Percentiles rank a stretch among this genome's conserved stretches.
phyloP scores from a whole-genome alignment of 202 grass and related monocot species.

The Cymbopogon flexuosus region DNA sequence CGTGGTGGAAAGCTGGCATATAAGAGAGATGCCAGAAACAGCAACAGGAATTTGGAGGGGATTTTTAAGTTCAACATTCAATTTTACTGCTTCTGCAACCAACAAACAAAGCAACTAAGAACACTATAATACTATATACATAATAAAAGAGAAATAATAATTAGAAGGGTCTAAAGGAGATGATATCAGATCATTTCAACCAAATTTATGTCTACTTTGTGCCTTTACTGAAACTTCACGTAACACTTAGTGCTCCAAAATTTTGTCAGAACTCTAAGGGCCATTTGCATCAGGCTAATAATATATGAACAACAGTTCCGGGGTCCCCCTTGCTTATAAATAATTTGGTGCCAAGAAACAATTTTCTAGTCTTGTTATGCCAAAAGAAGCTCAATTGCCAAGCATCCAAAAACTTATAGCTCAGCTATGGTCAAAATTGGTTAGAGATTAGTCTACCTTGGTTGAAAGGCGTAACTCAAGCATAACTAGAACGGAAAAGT shows the following conservation, averaged over 20 bases:
- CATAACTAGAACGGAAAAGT: not conserved
- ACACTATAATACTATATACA: constrained; percentile 8
- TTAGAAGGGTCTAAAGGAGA: constrained; percentile 13
- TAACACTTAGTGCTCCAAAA: not conserved
- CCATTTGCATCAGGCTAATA: not conserved
- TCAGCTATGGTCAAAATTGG: not conserved
- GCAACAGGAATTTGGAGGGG: constrained; percentile 84
- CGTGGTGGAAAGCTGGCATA: constrained; percentile 70
- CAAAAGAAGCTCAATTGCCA: not conserved
- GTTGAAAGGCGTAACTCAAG: not conserved
- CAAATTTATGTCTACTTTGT: constrained; percentile 3
- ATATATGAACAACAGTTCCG: not conserved
- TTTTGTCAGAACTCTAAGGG: not conserved
- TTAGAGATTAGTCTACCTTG: not conserved
- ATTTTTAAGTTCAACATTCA: constrained; percentile 86
- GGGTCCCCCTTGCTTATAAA: not conserved
- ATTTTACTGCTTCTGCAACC: constrained; percentile 81
- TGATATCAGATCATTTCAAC: constrained; percentile 23
- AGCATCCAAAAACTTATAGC: not conserved
- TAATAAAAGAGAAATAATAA: constrained; percentile 15
- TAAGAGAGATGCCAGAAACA: constrained; percentile 78
- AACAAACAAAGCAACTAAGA: constrained; percentile 35
- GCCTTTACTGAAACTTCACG: constrained; percentile 8
- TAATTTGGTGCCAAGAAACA: not conserved
- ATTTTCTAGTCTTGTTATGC: not conserved